These are phyloP conservation scores for Aegilops speltoides DNA, from an alignment of 176 grass and related monocot genomes.

Conservation along the genomic window DNA sequence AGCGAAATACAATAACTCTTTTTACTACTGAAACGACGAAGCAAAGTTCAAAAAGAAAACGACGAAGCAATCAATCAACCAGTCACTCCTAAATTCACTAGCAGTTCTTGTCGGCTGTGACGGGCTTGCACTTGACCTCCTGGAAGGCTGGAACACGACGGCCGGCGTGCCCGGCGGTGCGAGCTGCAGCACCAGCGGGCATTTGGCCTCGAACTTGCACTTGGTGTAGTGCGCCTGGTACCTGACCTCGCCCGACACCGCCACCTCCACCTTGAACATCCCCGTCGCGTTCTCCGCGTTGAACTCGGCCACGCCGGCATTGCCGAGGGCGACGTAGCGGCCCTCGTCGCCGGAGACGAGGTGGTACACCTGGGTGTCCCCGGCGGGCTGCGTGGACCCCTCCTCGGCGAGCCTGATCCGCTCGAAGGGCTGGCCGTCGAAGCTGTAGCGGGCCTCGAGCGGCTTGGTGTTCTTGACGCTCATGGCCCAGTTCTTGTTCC, in stretches of 20 bases:
- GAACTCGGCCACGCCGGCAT: background rate
- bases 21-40: too few relatives aligned
- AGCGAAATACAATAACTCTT: too few relatives aligned
- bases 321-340: background rate
- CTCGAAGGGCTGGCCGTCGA: slow-evolving; percentile 23
- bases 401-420: background rate
- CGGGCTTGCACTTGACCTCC: too few relatives aligned
- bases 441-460: slow-evolving; percentile 16
- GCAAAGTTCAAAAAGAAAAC: too few relatives aligned
- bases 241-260: slow-evolving; percentile 24
- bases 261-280: slow-evolving; percentile 42
- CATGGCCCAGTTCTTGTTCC: slow-evolving; percentile 34
- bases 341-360: background rate
- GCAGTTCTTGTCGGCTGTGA: too few relatives aligned
- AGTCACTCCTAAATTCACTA: too few relatives aligned
- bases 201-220: slow-evolving; percentile 15
- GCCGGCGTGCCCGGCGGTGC: too few relatives aligned
- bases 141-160: too few relatives aligned
- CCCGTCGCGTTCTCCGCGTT: background rate
- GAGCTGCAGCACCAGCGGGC: too few relatives aligned
- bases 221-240: background rate
- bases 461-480: slow-evolving; percentile 10
- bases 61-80: too few relatives aligned
- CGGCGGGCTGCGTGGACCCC: background rate
- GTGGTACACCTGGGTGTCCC: background rate